Evolutionary conservation across 169 alveolate genomes (phyloP).

Genomic region (Plasmodium sp.): DNA sequence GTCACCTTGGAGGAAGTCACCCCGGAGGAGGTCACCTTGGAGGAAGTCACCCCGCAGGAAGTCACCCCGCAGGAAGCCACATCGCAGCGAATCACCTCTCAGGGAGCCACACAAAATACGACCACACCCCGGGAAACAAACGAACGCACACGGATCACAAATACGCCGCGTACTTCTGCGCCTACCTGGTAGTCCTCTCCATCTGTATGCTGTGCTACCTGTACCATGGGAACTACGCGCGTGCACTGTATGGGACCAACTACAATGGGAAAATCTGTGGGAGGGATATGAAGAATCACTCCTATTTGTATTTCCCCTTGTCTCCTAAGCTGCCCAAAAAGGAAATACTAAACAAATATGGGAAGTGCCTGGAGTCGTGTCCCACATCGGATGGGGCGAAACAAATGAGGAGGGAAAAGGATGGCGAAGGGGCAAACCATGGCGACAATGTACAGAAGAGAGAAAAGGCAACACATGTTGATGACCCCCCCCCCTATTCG

Average conservation of each 20-base stretch:
- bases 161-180: background rate
- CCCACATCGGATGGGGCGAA: slow-evolving; percentile 13
- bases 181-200: background rate
- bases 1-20: background rate
- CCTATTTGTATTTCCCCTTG: slow-evolving; percentile 52
- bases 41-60: background rate
- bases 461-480: slow-evolving; percentile 12
- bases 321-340: slow-evolving; percentile 33
- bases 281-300: background rate
- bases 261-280: slow-evolving; percentile 63
- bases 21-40: background rate
- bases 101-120: background rate
- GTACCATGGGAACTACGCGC: slow-evolving; percentile 47
- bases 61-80: background rate
- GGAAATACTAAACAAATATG: slow-evolving; percentile 40
- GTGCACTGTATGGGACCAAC: slow-evolving; percentile 51
- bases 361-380: slow-evolving; percentile 50
- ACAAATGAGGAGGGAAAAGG: slow-evolving; percentile 4
- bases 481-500: background rate
- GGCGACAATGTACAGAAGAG: background rate
- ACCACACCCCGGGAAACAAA: background rate
- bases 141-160: slow-evolving; percentile 29
- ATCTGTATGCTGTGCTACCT: slow-evolving; percentile 15
- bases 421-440: background rate
- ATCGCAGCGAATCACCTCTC: background rate